Percentiles rank a stretch among this genome's conserved stretches.
These are phyloP conservation scores for Hortaea werneckii DNA, from an alignment of 2,329 filamentous ascomycete genomes.

Conservation along the genomic window DNA sequence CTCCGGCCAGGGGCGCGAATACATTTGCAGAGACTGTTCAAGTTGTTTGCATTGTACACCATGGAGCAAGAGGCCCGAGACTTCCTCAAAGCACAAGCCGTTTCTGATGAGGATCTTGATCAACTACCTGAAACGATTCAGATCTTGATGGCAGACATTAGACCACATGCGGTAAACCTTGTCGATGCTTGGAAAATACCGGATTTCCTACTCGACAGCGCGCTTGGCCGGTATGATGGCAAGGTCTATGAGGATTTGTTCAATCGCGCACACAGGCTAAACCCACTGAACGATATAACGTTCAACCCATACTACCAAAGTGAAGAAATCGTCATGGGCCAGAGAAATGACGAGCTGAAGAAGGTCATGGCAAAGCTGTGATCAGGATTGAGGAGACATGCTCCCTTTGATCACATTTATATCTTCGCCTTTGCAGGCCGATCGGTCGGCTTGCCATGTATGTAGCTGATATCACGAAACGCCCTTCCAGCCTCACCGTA, in stretches of 20 bases:
- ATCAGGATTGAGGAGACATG: neutral
- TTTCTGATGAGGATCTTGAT: slow-evolving; percentile 33
- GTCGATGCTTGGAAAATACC: slow-evolving; percentile 45
- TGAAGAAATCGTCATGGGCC: slow-evolving; percentile 40
- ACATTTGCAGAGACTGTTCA: slow-evolving; percentile 35
- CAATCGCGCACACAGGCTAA: slow-evolving; percentile 40
- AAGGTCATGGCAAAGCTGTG: slow-evolving; percentile 23
- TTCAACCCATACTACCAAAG: slow-evolving; percentile 41
- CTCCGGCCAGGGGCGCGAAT: slow-evolving; percentile 21
- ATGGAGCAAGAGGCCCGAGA: slow-evolving; percentile 36
- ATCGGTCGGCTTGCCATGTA: slow-evolving; percentile 37
- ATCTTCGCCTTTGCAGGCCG: slow-evolving; percentile 40
- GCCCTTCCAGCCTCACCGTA: slow-evolving; percentile 44
- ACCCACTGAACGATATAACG: slow-evolving; percentile 41
- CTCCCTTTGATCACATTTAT: slow-evolving; percentile 11
- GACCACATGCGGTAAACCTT: slow-evolving; percentile 42
- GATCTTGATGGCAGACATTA: slow-evolving; percentile 37
- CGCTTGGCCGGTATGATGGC: slow-evolving; percentile 42
- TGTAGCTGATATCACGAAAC: slow-evolving; percentile 44
- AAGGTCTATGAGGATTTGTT: slow-evolving; percentile 46
- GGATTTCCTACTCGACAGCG: slow-evolving; percentile 43
- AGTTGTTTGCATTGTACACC: slow-evolving; percentile 39
- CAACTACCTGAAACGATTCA: slow-evolving; percentile 32
- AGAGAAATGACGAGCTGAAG: slow-evolving; percentile 22
- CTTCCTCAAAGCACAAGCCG: slow-evolving; percentile 36